These are phyloP conservation scores for Bruguiera sexangula DNA, from an alignment of 345 rosid genomes.

Conservation along the genomic window DNA sequence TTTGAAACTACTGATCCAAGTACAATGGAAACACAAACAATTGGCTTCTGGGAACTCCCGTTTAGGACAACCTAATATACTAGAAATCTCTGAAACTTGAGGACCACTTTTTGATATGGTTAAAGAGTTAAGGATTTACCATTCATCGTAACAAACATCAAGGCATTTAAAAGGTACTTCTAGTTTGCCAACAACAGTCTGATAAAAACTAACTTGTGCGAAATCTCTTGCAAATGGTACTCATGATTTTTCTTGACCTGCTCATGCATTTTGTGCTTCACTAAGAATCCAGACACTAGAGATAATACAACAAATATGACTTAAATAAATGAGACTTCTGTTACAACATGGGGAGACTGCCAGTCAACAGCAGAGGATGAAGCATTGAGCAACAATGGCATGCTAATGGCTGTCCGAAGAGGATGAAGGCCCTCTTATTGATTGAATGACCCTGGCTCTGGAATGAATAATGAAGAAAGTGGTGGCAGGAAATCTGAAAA, in stretches of 20 bases:
- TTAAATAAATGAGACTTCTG: slow-evolving; percentile 25
- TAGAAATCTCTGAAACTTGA: too few species aligned
- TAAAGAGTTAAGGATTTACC: too few species aligned
- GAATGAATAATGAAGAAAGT: slow-evolving; percentile 3
- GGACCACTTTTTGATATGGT: too few species aligned
- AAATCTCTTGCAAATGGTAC: too few species aligned
- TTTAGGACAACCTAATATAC: too few species aligned
- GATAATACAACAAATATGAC: slow-evolving; percentile 18
- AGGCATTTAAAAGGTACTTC: too few species aligned
- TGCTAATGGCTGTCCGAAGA: slow-evolving; percentile 21
- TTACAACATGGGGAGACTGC: slow-evolving; percentile 13
- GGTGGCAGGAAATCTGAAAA: slow-evolving; percentile 7
- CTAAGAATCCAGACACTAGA: not conserved
- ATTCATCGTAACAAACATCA: too few species aligned
- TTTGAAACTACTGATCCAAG: too few species aligned
- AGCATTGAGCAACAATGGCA: slow-evolving; percentile 23
- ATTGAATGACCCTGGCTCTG: slow-evolving; percentile 2
- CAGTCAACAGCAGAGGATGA: not conserved
- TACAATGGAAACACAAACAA: too few species aligned
- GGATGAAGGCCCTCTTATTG: slow-evolving; percentile 16
- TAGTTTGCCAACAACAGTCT: too few species aligned
- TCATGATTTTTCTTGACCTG: not conserved
- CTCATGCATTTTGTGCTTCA: not conserved
- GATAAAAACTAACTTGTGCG: too few species aligned
- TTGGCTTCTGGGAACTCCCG: too few species aligned